These are phyloP conservation scores for Coffea eugenioides DNA, from an alignment of 257 asterid genomes.

Conservation along the genomic window DNA sequence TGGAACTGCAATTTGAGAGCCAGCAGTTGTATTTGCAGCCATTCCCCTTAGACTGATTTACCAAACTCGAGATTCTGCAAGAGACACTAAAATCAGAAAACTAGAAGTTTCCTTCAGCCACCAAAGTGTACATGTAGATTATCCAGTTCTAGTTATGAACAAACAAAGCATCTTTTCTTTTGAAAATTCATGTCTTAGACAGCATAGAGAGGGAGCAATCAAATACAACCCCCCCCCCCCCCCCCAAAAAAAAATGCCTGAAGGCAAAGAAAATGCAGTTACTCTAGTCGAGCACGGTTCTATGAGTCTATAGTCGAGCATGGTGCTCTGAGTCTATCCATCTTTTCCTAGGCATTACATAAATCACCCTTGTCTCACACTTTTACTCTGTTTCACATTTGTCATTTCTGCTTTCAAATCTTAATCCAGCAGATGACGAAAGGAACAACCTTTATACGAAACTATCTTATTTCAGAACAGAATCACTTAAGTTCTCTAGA, in stretches of 20 bases:
- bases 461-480: not conserved
- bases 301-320: not conserved
- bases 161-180: not conserved
- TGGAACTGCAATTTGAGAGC: constrained; percentile 41
- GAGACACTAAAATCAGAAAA: constrained; percentile 4
- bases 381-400: not conserved
- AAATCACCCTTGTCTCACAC: not conserved
- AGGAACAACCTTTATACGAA: not conserved
- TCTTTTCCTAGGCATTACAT: not conserved
- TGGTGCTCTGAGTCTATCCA: not conserved
- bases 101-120: not conserved
- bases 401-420: not conserved
- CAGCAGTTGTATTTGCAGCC: constrained; percentile 59
- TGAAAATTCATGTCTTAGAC: not conserved
- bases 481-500: not conserved
- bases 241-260: not conserved
- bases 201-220: not conserved
- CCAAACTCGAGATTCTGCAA: constrained; percentile 34
- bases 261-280: not conserved
- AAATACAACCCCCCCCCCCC: not conserved
- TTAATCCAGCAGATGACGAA: no score
- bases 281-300: no score
- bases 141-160: not conserved
- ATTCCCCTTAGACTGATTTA: constrained; percentile 31
- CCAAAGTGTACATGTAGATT: not conserved